phyloP scores from a whole-genome alignment of 139 green algal species.

The Asterochloris sp. region DNA sequence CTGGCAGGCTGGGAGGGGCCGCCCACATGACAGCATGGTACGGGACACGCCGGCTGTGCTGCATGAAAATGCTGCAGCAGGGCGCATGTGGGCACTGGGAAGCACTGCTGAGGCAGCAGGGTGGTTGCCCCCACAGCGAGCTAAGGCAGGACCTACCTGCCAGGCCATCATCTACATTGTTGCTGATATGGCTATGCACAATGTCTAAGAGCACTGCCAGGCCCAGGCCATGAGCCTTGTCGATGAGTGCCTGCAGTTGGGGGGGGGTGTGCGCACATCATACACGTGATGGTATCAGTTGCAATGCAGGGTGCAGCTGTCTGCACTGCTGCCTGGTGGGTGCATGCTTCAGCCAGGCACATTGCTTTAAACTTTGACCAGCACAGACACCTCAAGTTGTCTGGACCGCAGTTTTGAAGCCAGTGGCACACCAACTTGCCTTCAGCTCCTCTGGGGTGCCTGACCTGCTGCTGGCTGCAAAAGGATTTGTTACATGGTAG shows the following conservation, averaged over 20 bases:
- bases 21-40: neutral
- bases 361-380: neutral
- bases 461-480: conserved; percentile 69
- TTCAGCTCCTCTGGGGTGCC: conserved; percentile 94
- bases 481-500: conserved; percentile 95
- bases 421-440: conserved; percentile 13
- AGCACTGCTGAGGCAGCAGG: neutral
- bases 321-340: neutral
- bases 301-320: neutral
- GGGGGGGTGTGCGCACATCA: too few species aligned
- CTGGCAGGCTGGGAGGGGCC: neutral
- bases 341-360: neutral
- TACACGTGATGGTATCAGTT: neutral
- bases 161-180: conserved; percentile 86
- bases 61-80: neutral
- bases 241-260: conserved; percentile 63
- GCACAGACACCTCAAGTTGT: too few species aligned
- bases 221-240: conserved; percentile 87
- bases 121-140: too few species aligned
- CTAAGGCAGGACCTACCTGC: conserved; percentile 36
- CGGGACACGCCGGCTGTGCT: neutral
- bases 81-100: neutral
- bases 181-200: conserved; percentile 88
- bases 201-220: conserved; percentile 90
- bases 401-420: too few species aligned